Conservation (phyloP, 2,329 filamentous ascomycete species). For the Penicillium sp. region DNA sequence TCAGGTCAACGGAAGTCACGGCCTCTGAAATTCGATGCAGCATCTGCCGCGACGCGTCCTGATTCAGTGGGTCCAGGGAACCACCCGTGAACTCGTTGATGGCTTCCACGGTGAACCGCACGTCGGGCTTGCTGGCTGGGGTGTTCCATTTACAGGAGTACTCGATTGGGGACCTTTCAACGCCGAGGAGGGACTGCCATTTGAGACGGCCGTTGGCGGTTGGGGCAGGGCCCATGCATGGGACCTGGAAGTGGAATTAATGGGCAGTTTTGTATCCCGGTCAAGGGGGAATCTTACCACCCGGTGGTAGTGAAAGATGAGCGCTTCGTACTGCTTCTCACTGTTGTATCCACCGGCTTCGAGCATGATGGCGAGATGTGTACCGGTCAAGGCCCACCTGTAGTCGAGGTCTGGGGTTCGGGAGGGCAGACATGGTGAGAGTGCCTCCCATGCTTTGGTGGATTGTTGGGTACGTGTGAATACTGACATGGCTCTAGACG, state of each 20-base stretch:
- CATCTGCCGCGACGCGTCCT: background rate
- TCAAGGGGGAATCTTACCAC: background rate
- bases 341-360: background rate
- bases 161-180: background rate
- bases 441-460: too few species aligned
- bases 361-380: background rate
- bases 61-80: background rate
- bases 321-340: background rate
- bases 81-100: background rate
- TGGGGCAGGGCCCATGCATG: background rate
- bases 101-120: background rate
- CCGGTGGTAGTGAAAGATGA: constrained; percentile 2
- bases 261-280: background rate
- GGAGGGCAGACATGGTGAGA: background rate
- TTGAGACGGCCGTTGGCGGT: background rate
- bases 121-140: background rate
- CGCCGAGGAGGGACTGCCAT: background rate
- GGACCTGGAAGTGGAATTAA: background rate
- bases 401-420: background rate
- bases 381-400: background rate
- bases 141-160: constrained; percentile 6
- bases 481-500: too few species aligned
- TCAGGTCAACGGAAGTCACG: background rate
- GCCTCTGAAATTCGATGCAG: background rate
- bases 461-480: too few species aligned